Evolutionary conservation across 2,329 filamentous ascomycete genomes (phyloP).

Genomic region (Sclerotiophoma versabilis): DNA sequence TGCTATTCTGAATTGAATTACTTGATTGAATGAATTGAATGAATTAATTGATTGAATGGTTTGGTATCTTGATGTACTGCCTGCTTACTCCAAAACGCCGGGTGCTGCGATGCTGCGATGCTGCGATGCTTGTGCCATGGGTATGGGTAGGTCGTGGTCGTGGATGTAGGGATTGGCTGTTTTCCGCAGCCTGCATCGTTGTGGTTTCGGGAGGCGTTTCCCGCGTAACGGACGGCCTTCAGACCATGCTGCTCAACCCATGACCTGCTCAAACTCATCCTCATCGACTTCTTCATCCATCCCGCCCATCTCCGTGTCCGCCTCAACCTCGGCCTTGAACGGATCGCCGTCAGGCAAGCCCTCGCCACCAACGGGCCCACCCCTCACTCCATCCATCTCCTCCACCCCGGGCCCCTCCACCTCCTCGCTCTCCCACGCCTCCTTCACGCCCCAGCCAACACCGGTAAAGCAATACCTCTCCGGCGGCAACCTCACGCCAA

Average conservation of each 20-base stretch:
- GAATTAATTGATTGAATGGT: too few species aligned
- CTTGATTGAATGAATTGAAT: too few species aligned
- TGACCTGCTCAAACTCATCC: slow-evolving; percentile 54
- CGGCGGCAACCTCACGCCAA: slow-evolving; percentile 65
- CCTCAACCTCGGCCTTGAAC: background rate
- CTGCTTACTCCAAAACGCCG: too few species aligned
- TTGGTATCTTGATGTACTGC: too few species aligned
- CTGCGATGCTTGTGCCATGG: too few species aligned
- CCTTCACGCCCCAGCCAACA: slow-evolving; percentile 42
- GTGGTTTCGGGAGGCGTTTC: too few species aligned
- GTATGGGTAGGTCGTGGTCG: too few species aligned
- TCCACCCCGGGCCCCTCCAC: slow-evolving; percentile 73
- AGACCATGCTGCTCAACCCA: slow-evolving; percentile 40
- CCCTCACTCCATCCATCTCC: slow-evolving; percentile 44
- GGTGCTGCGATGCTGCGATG: too few species aligned
- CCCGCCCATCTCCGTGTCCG: slow-evolving; percentile 41
- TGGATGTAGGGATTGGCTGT: too few species aligned
- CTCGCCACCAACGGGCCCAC: slow-evolving; percentile 21
- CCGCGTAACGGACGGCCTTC: background rate
- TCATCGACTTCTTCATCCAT: slow-evolving; percentile 52
- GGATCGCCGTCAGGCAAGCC: slow-evolving; percentile 18
- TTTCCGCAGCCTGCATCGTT: too few species aligned
- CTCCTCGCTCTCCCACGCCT: slow-evolving; percentile 70
- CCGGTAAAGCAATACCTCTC: slow-evolving; percentile 62
- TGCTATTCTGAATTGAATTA: too few species aligned